phyloP scores from a whole-genome alignment of 2,329 filamentous ascomycete species.

The Penicillium sp. region DNA sequence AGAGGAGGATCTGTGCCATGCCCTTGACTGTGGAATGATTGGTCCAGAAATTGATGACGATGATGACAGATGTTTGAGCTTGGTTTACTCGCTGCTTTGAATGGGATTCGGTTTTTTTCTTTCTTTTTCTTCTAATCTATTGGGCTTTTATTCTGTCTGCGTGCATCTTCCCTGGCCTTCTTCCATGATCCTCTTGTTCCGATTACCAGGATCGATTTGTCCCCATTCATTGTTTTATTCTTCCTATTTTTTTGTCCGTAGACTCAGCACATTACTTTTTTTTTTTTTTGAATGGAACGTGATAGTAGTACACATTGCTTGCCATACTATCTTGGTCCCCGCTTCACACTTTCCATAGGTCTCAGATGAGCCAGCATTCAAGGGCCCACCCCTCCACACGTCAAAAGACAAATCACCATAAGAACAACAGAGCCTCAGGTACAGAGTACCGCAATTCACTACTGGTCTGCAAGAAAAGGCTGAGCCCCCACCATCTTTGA shows the following conservation, averaged over 20 bases:
- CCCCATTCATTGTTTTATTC: conserved; percentile 1
- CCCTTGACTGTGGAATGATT: conserved; percentile 15
- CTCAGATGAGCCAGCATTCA: not conserved
- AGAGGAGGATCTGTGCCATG: not conserved
- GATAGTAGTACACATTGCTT: not conserved
- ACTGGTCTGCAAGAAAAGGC: not conserved
- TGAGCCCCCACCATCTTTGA: not conserved
- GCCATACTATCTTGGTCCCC: not conserved
- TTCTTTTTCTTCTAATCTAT: conserved; percentile 13
- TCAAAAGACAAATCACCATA: not conserved
- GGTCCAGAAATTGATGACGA: conserved; percentile 7
- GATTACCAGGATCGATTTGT: not conserved
- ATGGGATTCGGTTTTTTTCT: conserved; percentile 1
- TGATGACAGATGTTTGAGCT: conserved; percentile 12
- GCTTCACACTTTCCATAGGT: not conserved
- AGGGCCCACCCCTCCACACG: not conserved
- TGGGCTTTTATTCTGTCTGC: conserved; percentile 2
- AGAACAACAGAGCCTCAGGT: conserved; percentile 5
- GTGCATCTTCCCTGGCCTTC: not conserved
- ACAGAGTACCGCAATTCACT: not conserved
- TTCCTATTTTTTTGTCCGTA: not conserved
- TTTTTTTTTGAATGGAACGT: not conserved
- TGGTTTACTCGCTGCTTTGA: conserved; percentile 8
- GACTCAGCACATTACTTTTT: not conserved
- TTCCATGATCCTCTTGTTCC: not conserved